Evolutionary conservation across 164 flowering plant genomes (phyloP).

Genomic region (Annona cherimola): DNA sequence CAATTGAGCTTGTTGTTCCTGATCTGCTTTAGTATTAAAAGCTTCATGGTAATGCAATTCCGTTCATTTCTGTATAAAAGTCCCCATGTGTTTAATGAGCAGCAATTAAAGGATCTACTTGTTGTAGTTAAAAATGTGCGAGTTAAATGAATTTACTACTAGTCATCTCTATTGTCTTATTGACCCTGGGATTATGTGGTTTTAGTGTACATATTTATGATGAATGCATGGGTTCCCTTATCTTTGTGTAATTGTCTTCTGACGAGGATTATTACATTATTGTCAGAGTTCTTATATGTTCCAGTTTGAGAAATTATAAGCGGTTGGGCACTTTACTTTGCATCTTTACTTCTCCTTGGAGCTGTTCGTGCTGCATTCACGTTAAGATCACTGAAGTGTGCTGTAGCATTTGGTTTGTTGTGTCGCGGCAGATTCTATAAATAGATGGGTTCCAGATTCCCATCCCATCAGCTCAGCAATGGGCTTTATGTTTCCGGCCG

Average conservation of each 20-base stretch:
- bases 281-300: not conserved
- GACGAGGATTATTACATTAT: not conserved
- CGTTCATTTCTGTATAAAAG: not conserved
- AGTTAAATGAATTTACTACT: not conserved
- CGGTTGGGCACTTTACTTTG: not conserved
- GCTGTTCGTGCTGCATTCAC: not conserved
- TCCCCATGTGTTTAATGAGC: not conserved
- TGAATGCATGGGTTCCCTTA: not conserved
- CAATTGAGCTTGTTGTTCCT: not conserved
- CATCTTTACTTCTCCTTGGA: not conserved
- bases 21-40: not conserved
- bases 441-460: slow-evolving; percentile 89
- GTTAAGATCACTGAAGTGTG: not conserved
- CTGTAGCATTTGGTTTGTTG: not conserved
- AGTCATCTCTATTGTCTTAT: not conserved
- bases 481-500: slow-evolving; percentile 93
- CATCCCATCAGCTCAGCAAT: slow-evolving; percentile 90
- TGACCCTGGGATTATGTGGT: not conserved
- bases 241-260: not conserved
- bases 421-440: not conserved
- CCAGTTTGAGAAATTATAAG: not conserved
- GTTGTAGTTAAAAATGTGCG: not conserved
- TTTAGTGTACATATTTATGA: not conserved
- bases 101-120: not conserved
- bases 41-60: not conserved